Evolutionary conservation across 1,284 basidiomycete species (phyloP), one percentile per base, ranked within the genome.

Genomic region (Trichosporon asahii): DNA sequence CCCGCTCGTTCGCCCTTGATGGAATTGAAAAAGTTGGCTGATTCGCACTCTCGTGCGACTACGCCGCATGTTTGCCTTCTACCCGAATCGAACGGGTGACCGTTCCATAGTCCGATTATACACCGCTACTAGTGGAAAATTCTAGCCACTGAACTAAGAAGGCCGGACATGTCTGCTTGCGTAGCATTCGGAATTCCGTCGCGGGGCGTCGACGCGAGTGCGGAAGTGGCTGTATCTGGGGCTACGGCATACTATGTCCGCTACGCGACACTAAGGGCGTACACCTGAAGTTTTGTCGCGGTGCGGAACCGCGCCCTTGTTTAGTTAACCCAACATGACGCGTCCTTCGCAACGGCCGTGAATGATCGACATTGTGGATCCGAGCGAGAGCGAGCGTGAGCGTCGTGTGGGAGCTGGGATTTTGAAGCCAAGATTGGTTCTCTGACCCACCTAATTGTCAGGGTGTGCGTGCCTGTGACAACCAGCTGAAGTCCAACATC

Each of bases 31-130:
- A 53, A 23, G 49, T 7, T 25, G 21, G 11, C 21, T 8, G 21
- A 8, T 25, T 53, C 49, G 49, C 49, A 53, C 49, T 21, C 21
- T 25, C 33, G n/a, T 63, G 60, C 60, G 21, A 31, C 18, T 5
- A 3, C 29, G 27, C 29, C 18, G 11, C 9, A 3, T 21, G 37
- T 12, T n/a, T 53, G 64, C 46, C 64, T 65, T 65, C 64, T 65
- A 65, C 37, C 37, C 64, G 46, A 65, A 65, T 65, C 46, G 64
- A 65, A 64, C 64, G 64, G 64, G 49, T 53, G 49, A 53, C 49
- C 49, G 49, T 53, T 53, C 49, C 49, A 53, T 53, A 53, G 49
- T 53, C 49, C 49, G 49, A 53, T 53, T 21, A 23, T n/a, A 53
- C 49, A 53, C 49, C 49, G 49, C 49, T 53, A 53, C 49, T 53